Base-by-base conservation (phyloP, 1,139 yeast species). In the Kluyveromyces sp. region DNA sequence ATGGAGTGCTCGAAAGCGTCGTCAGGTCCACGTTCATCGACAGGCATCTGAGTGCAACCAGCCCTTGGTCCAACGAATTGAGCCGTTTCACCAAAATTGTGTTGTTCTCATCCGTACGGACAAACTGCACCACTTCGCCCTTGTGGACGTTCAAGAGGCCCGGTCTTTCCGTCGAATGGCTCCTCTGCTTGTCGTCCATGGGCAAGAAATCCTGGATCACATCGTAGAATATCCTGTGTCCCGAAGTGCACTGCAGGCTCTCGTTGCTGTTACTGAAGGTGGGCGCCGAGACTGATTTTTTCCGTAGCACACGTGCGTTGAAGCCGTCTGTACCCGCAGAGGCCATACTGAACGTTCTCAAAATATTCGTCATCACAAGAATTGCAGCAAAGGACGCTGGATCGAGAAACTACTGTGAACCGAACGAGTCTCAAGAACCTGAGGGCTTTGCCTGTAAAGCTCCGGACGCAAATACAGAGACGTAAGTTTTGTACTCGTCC, bases 121-220 rank as follows among this genome's bases (percentile, higher is more conserved):
- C 39, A 12, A 53, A 35, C 43, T 52, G 60, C 9, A 55, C 58
- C 9, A 55, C 33, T 18, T 49, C 50, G 7, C 56, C 59, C 33
- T 45, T 48, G 9, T 39, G 42, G 12, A 52, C 48, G 11, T 46
- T 29, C 37, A 56, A 25, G 36, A 40, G 39, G 22, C 39, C 26
- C 28, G 22, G 16, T 9, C 8, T 13, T 12, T 34, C 19, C 4
- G 20, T 6, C 9, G 26, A 20, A 11, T 25, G 31, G 4, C 4
- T 8, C 39, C 35, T 19, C 8, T 17, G 8, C 15, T 29, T 17
- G 12, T 33, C 33, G 16, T 40, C 39, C 18, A 19, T 9, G 25
- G 48, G 50, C 33, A 45, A 40, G 32, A 35, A 47, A 30, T 45
- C 48, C 36, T 45, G 46, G 11, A 45, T 34, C n/a, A 47, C 50